Base-by-base conservation (phyloP, 495 filamentous ascomycete species). In the Aspergillus saccharolyticus region DNA sequence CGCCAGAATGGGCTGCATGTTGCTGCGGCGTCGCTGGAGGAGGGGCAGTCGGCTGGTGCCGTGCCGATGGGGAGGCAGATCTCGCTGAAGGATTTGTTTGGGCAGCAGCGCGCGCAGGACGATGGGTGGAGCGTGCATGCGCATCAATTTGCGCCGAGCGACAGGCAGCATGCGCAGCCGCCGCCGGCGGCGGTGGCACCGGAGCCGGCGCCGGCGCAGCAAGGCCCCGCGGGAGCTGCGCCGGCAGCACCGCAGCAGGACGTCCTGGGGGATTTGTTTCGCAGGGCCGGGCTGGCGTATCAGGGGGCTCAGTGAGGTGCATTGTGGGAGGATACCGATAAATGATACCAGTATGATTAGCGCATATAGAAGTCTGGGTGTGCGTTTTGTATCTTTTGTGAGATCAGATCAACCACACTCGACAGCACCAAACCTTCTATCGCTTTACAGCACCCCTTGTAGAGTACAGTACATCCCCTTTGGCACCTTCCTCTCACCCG, bases 11-110 rank as follows among this genome's bases (percentile, higher is more conserved):
- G 68, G 7, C 17, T 75, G 44, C 72, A 75, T 43, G 61, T 63
- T 30, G 74, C 72, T 16, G 73, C 73, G 2, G 68, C 65, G 0
- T 65, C 69, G 2, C 69, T 71, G 1, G 68, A 64, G 0, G 66
- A 68, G 2, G 70, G 71, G 1, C 56, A 66, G 8, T 60, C 61
- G 8, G 66, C 70, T 8, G 54, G 61, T 3, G 59, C 66, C 4
- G 74, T 71, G 44, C 69, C 78, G 1, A 82, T 82, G 79, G 80
- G 78, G 1, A 68, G 80, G 9, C 78, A 82, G 62, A 65, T 84
- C 2, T 79, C 76, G 10, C 62, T 85, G 18, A 73, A 79, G 55
- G 78, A 85, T 61, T 56, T 83, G 0, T 83, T 85, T 58, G 79
- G 79, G 7, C 78, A 80, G 57, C 80, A 83, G 62, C 70, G 79